Percentiles rank a stretch among this genome's conserved stretches.
These are phyloP conservation scores for Nyssa sinensis DNA, from an alignment of 148 eudicot genomes.

Conservation along the genomic window DNA sequence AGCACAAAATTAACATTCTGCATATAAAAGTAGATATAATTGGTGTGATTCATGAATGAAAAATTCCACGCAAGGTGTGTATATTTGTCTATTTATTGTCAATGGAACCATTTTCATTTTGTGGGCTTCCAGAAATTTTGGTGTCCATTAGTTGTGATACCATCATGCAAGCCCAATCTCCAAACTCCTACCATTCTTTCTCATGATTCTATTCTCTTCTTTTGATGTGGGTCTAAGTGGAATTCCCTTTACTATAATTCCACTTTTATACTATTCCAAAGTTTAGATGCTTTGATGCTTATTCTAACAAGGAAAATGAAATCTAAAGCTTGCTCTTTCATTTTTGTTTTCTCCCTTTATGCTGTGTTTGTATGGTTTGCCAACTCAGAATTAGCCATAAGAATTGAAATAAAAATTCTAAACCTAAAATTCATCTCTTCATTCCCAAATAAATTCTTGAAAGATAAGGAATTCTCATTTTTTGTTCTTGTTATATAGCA, in stretches of 20 bases:
- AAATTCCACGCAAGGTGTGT: too few relatives aligned
- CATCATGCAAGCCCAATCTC: background rate
- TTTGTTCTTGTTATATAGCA: background rate
- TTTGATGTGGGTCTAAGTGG: slow-evolving; percentile 17
- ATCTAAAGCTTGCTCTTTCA: slow-evolving; percentile 1
- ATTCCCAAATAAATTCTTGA: slow-evolving; percentile 12
- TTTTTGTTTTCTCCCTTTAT: background rate
- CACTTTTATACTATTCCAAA: slow-evolving; percentile 14
- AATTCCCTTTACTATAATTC: slow-evolving; percentile 22
- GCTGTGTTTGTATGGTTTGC: background rate
- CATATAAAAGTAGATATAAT: too few relatives aligned
- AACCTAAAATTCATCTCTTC: slow-evolving; percentile 10
- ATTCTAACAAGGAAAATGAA: slow-evolving; percentile 3
- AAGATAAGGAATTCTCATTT: slow-evolving; percentile 1
- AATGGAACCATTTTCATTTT: background rate
- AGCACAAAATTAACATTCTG: too few relatives aligned
- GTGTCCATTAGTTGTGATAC: background rate
- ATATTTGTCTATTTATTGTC: background rate
- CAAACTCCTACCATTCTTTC: slow-evolving; percentile 23
- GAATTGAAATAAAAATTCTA: background rate
- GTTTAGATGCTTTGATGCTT: slow-evolving; percentile 19
- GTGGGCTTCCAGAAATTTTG: background rate
- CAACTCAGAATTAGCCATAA: background rate
- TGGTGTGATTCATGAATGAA: too few relatives aligned
- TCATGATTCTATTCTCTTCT: slow-evolving; percentile 27